phyloP scores from a whole-genome alignment of 179 eudicot genomes.

The Beta lomatogona region DNA sequence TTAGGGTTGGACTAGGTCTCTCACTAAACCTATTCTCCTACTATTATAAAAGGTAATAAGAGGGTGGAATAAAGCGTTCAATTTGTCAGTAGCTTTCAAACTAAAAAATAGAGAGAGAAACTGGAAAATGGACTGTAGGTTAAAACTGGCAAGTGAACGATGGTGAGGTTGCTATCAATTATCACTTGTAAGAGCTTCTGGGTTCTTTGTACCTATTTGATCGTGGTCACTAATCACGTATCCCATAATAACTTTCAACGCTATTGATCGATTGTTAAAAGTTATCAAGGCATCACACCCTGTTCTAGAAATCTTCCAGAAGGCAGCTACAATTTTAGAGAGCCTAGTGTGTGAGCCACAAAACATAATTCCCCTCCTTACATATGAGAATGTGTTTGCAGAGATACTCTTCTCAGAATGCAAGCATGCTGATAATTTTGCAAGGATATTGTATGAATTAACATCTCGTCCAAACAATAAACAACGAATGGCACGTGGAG shows the following conservation, averaged over 20 bases:
- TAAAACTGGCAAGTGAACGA: conserved; percentile 88
- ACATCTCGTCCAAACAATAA: conserved; percentile 83
- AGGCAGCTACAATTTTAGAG: conserved; percentile 81
- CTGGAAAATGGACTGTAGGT: conserved; percentile 61
- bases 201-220: not conserved
- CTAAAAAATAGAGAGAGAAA: too few relatives aligned
- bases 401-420: conserved; percentile 85
- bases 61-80: too few relatives aligned
- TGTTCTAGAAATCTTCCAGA: conserved; percentile 85
- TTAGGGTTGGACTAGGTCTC: too few relatives aligned
- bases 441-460: conserved; percentile 80
- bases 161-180: conserved; percentile 51
- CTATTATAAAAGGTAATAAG: too few relatives aligned
- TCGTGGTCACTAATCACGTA: conserved; percentile 9
- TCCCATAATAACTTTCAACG: conserved; percentile 53
- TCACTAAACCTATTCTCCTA: too few relatives aligned
- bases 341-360: conserved; percentile 90
- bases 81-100: too few relatives aligned
- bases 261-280: conserved; percentile 78
- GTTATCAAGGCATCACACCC: conserved; percentile 84
- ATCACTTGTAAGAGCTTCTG: not conserved
- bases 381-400: conserved; percentile 82
- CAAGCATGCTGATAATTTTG: conserved; percentile 79
- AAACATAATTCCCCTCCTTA: conserved; percentile 66
- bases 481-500: conserved; percentile 68